A percentile compares a stretch with the other conserved stretches of the same genome.
These are phyloP conservation scores for Garcia nutans DNA, from an alignment of 345 rosid species.

Conservation along the genomic window DNA sequence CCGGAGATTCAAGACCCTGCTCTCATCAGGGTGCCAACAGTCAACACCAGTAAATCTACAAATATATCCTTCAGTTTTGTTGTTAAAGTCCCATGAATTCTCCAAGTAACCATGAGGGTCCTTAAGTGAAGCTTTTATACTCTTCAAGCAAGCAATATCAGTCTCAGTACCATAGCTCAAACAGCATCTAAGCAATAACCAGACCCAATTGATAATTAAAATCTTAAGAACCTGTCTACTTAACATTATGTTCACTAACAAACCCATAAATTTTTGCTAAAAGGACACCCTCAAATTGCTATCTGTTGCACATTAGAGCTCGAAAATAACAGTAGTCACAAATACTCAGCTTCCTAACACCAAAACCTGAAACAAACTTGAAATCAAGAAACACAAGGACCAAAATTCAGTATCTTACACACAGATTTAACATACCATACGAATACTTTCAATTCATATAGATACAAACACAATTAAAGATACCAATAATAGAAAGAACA, in stretches of 20 bases:
- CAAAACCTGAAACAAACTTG: conserved; percentile 32
- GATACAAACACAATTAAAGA: background rate
- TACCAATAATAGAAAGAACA: background rate
- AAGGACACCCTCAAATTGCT: conserved; percentile 17
- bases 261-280: conserved; percentile 20
- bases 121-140: conserved; percentile 30
- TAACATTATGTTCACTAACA: conserved; percentile 25
- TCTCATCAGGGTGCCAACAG: conserved; percentile 96
- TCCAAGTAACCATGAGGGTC: conserved; percentile 54
- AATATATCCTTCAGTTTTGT: conserved; percentile 57
- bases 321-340: conserved; percentile 12
- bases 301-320: conserved; percentile 15
- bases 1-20: conserved; percentile 62
- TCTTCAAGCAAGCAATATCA: conserved; percentile 55
- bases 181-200: conserved; percentile 39
- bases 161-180: conserved; percentile 37
- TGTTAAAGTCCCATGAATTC: conserved; percentile 57
- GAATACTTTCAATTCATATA: background rate
- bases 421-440: background rate
- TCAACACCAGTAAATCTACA: conserved; percentile 76
- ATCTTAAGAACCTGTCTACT: conserved; percentile 23
- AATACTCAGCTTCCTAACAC: conserved; percentile 16
- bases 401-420: conserved; percentile 17
- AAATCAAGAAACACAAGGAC: background rate
- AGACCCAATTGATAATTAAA: conserved; percentile 29